Evolutionary conservation across 352 stramenopile genomes (phyloP).

Genomic region (Phytophthora pisi): DNA sequence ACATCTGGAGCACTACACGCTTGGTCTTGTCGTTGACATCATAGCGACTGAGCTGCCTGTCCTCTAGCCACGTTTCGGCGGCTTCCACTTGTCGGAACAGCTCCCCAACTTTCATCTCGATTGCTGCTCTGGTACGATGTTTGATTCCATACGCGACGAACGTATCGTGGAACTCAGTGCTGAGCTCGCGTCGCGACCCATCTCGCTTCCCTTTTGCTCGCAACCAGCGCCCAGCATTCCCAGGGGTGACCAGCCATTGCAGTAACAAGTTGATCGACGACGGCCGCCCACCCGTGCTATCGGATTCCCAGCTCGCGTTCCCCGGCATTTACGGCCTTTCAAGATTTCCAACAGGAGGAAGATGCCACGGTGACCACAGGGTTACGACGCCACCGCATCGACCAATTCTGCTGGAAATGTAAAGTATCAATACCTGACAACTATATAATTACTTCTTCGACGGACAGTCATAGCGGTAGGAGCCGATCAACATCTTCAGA

Average conservation of each 20-base stretch:
- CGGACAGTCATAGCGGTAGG: conserved; percentile 28
- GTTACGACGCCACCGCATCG: not conserved
- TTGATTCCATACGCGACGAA: conserved; percentile 6
- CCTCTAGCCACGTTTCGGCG: not conserved
- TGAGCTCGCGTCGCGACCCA: too few relatives aligned
- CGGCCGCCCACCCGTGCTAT: not conserved
- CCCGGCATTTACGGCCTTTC: not conserved
- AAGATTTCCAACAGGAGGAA: not conserved
- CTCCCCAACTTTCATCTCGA: conserved; percentile 7
- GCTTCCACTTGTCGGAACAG: conserved; percentile 1
- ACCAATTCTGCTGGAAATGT: too few relatives aligned
- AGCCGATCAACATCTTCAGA: conserved; percentile 36
- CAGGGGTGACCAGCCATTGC: conserved; percentile 28
- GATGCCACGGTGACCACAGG: not conserved
- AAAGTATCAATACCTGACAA: too few relatives aligned
- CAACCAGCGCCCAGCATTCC: conserved; percentile 16
- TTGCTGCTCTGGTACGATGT: not conserved
- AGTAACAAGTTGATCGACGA: conserved; percentile 29
- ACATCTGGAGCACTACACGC: conserved; percentile 11
- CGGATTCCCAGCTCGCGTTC: not conserved
- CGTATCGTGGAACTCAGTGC: too few relatives aligned
- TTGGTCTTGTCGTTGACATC: not conserved
- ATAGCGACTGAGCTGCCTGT: not conserved
- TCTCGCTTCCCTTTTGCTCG: too few relatives aligned
- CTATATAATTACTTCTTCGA: not conserved